A percentile compares a stretch with the other conserved stretches of the same genome.
Conservation (phyloP, 2,329 filamentous ascomycete species). For the Penicillium brevicompactum region DNA sequence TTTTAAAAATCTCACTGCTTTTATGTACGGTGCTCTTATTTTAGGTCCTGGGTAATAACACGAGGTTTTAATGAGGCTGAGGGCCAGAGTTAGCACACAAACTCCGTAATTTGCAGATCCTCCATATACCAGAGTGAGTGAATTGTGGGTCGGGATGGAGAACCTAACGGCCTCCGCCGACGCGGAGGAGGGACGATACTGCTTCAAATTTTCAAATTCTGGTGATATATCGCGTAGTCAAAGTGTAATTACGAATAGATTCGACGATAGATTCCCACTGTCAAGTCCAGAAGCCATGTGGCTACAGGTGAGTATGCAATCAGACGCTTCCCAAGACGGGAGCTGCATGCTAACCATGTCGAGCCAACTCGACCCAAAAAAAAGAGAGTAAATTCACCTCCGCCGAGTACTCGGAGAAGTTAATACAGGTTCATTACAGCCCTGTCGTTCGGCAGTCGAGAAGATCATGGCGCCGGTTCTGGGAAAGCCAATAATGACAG, state of each 20-base stretch:
- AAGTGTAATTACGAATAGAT: no score
- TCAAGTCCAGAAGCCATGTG: not conserved
- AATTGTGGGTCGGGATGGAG: no score
- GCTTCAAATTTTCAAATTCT: not conserved
- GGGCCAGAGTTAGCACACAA: no score
- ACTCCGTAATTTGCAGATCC: not conserved
- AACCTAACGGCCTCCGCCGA: not conserved
- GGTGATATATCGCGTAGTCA: no score
- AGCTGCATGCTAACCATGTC: not conserved
- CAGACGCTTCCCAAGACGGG: not conserved
- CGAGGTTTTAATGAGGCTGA: not conserved
- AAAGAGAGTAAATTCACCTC: not conserved
- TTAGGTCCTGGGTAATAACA: not conserved
- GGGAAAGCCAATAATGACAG: slow-evolving; percentile 1
- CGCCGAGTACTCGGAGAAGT: not conserved
- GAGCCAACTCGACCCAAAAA: no score
- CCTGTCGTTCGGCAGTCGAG: no score
- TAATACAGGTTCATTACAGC: not conserved
- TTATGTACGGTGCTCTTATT: slow-evolving; percentile 1
- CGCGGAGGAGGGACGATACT: not conserved
- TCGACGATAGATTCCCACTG: not conserved
- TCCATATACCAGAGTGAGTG: no score
- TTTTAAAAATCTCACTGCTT: not conserved
- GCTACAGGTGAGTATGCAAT: not conserved
- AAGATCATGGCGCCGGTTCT: not conserved